phyloP scores from a whole-genome alignment of 1,284 basidiomycete species.

The Ganoderma meredithae region DNA sequence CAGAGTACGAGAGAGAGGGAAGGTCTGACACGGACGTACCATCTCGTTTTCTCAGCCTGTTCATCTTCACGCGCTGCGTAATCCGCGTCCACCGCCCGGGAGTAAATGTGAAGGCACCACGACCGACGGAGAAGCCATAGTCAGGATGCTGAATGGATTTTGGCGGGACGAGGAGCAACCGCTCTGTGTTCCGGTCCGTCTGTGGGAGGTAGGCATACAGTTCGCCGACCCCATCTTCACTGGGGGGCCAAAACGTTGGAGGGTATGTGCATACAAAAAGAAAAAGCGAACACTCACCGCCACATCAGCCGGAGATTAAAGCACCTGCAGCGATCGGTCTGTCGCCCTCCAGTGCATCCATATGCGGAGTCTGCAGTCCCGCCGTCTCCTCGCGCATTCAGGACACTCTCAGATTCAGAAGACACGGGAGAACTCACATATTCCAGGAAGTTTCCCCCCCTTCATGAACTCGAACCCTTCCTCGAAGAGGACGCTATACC shows the following conservation, averaged over 20 bases:
- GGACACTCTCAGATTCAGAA: background rate
- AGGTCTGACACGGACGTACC: conserved; percentile 41
- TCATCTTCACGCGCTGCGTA: conserved; percentile 69
- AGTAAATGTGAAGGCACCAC: conserved; percentile 57
- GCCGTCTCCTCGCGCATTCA: conserved; percentile 50
- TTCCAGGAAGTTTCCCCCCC: conserved; percentile 71
- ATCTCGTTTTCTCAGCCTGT: conserved; percentile 54
- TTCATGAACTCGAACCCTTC: conserved; percentile 64
- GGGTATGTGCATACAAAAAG: background rate
- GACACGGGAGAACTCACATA: conserved; percentile 53
- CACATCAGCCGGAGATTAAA: conserved; percentile 72
- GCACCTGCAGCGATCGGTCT: conserved; percentile 62
- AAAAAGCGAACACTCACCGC: conserved; percentile 49
- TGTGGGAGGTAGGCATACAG: conserved; percentile 67
- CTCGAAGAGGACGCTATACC: conserved; percentile 67
- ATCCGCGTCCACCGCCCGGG: conserved; percentile 63
- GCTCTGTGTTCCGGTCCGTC: conserved; percentile 48
- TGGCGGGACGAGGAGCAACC: conserved; percentile 57
- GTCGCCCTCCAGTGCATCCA: conserved; percentile 64
- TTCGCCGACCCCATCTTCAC: conserved; percentile 56
- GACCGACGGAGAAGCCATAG: conserved; percentile 67
- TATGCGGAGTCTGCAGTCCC: conserved; percentile 64
- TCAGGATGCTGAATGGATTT: conserved; percentile 57
- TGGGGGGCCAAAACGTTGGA: conserved; percentile 26
- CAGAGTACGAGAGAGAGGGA: background rate